These are phyloP conservation scores for Eutrema salsugineum DNA, from an alignment of 441 rosid species.

Conservation along the genomic window DNA sequence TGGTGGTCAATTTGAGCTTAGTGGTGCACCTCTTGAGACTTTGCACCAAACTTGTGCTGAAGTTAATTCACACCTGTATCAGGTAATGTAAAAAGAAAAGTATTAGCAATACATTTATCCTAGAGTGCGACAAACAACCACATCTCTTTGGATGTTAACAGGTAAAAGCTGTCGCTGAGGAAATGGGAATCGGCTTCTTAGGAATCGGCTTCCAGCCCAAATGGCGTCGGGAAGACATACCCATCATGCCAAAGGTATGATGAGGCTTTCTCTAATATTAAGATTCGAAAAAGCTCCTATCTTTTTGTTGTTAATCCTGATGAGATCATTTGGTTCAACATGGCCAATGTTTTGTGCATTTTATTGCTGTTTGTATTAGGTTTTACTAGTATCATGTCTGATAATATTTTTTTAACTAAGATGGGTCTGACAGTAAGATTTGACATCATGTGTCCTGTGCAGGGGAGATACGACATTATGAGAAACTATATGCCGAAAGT, in stretches of 20 bases:
- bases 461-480: slow-evolving; percentile 99
- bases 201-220: slow-evolving; percentile 99
- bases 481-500: slow-evolving; percentile 99
- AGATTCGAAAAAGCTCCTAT: neutral
- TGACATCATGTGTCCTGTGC: slow-evolving; percentile 38
- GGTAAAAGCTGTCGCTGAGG: slow-evolving; percentile 98
- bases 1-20: slow-evolving; percentile 98
- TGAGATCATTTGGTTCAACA: neutral
- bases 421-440: neutral
- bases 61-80: slow-evolving; percentile 99
- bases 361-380: neutral
- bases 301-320: neutral
- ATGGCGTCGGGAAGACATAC: slow-evolving; percentile 83
- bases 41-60: slow-evolving; percentile 99
- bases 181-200: slow-evolving; percentile 97
- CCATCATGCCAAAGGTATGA: slow-evolving; percentile 95
- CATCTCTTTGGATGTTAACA: neutral
- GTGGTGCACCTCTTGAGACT: slow-evolving; percentile 99
- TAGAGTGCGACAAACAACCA: neutral
- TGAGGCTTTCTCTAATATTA: neutral
- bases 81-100: slow-evolving; percentile 42
- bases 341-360: neutral
- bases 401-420: neutral
- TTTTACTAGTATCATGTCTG: neutral
- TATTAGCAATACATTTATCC: neutral